Percentiles rank a stretch among this genome's conserved stretches.
These are phyloP conservation scores for Polyrhizophydium stewartii DNA, from an alignment of 371 early-diverging fungal genomes.

Conservation along the genomic window DNA sequence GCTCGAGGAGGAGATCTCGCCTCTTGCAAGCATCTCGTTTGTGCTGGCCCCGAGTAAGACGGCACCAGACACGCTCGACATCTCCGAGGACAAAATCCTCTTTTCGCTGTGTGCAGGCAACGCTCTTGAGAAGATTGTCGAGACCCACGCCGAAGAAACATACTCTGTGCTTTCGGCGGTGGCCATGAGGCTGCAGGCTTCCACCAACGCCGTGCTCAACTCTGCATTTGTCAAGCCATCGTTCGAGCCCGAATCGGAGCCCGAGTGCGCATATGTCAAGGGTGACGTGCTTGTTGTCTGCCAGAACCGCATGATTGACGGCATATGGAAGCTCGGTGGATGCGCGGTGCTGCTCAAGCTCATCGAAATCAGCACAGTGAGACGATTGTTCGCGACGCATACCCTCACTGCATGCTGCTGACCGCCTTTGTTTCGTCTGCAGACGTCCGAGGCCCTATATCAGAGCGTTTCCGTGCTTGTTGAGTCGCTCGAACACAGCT, in stretches of 20 bases:
- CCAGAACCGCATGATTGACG: slow-evolving; percentile 45
- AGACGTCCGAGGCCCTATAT: slow-evolving; percentile 55
- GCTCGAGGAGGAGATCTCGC: background rate
- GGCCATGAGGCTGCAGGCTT: background rate
- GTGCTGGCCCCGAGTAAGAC: background rate
- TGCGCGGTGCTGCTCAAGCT: slow-evolving; percentile 60
- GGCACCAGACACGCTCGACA: background rate
- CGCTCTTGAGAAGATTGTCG: slow-evolving; percentile 23
- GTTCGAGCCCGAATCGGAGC: background rate
- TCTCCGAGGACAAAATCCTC: slow-evolving; percentile 53
- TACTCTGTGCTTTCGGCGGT: background rate
- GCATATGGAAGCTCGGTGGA: slow-evolving; percentile 72
- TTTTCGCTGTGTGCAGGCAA: slow-evolving; percentile 65
- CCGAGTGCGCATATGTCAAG: background rate
- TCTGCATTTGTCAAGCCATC: background rate
- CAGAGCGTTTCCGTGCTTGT: slow-evolving; percentile 57
- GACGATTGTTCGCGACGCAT: background rate
- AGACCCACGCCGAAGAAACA: slow-evolving; percentile 3
- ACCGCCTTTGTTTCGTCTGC: slow-evolving; percentile 3
- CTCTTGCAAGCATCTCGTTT: background rate
- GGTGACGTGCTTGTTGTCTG: slow-evolving; percentile 55
- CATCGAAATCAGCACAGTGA: slow-evolving; percentile 61
- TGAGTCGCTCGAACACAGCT: slow-evolving; percentile 60
- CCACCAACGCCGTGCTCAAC: background rate
- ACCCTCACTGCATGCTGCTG: too few species aligned